A percentile compares a stretch with the other conserved stretches of the same genome.
phyloP scores from a whole-genome alignment of 768 basidiomycete genomes.

The Termitomyces eurrhizus region DNA sequence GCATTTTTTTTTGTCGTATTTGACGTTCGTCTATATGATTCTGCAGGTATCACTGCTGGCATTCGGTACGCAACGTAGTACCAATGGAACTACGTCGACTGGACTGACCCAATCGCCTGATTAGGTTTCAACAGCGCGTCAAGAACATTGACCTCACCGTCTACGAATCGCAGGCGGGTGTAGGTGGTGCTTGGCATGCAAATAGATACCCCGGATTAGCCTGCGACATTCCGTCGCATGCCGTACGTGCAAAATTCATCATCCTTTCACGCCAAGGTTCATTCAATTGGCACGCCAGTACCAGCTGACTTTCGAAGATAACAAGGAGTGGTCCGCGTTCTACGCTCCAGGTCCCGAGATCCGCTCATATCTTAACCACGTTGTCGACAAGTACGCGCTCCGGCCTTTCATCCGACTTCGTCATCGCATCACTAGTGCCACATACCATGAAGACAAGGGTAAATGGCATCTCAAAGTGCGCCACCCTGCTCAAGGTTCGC shows the following conservation, averaged over 20 bases:
- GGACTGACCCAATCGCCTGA: neutral
- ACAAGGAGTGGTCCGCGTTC: conserved; percentile 59
- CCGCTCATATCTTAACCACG: conserved; percentile 43
- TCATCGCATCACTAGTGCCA: conserved; percentile 50
- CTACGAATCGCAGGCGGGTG: conserved; percentile 55
- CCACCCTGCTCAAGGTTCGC: conserved; percentile 19
- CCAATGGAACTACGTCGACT: neutral
- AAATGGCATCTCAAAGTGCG: conserved; percentile 56
- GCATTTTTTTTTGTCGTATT: no score
- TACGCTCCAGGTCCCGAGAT: conserved; percentile 62
- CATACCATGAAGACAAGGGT: conserved; percentile 44
- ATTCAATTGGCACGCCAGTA: conserved; percentile 32
- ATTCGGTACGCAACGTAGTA: conserved; percentile 35
- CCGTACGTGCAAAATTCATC: neutral
- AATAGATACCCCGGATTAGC: conserved; percentile 43
- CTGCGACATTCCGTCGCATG: conserved; percentile 10
- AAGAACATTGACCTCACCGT: conserved; percentile 51
- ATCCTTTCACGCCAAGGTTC: neutral
- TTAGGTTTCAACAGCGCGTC: conserved; percentile 48
- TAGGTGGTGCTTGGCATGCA: conserved; percentile 61
- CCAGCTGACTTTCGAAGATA: conserved; percentile 54
- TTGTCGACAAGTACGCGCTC: conserved; percentile 56
- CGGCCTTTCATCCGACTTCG: conserved; percentile 48
- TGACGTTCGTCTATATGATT: neutral
- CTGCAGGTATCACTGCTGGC: conserved; percentile 47